Conservation (phyloP, 2,329 filamentous ascomycete genomes). For the Ophiostoma sp. region DNA sequence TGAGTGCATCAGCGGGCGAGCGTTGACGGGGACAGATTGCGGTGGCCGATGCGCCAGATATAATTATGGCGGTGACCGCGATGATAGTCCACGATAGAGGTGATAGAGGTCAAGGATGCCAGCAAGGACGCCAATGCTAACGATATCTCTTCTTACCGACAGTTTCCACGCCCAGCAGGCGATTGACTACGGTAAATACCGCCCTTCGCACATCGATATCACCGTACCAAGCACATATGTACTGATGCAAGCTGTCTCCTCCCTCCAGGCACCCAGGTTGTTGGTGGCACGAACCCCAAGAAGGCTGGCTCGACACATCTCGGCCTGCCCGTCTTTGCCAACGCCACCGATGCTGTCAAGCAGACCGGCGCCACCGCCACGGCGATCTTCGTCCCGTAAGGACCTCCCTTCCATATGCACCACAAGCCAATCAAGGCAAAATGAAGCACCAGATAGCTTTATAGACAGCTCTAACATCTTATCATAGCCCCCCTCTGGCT, state of each 20-base stretch:
- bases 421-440: not conserved
- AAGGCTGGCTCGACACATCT: conserved; percentile 92
- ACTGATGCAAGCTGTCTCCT: conserved; percentile 1
- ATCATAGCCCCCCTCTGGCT: conserved; percentile 75
- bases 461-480: conserved; percentile 19
- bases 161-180: conserved; percentile 98
- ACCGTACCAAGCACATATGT: not conserved
- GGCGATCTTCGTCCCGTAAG: conserved; percentile 93
- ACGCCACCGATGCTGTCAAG: conserved; percentile 83
- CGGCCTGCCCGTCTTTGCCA: conserved; percentile 88
- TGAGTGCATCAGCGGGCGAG: conserved; percentile 48
- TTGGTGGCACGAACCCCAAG: conserved; percentile 98
- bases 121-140: conserved; percentile 17
- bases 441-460: not conserved
- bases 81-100: not conserved
- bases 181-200: conserved; percentile 87
- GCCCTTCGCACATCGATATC: not conserved
- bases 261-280: conserved; percentile 81
- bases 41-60: not conserved
- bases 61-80: not conserved
- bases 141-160: not conserved
- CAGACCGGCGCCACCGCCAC: conserved; percentile 87
- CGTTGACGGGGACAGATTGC: not conserved
- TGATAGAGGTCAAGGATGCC: not conserved
- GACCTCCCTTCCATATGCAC: conserved; percentile 9